Base-by-base conservation (phyloP, 805 yeast species). In the Sugiyamaella americana region DNA sequence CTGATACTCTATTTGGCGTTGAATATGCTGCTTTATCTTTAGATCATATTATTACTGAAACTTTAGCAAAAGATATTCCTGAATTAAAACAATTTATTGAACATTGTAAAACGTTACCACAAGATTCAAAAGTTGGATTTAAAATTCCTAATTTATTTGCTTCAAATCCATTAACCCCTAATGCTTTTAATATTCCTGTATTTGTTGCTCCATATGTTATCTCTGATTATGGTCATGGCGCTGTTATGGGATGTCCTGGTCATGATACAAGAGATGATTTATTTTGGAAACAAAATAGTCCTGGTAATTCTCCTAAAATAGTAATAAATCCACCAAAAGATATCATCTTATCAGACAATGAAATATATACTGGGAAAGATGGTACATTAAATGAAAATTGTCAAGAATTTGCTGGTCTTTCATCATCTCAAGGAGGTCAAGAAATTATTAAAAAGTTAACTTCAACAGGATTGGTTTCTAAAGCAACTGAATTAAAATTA, bases 221-320 rank as follows among this genome's bases (percentile, higher is more conserved):
- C 30, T 80, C 84, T 3, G 68, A 75, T 2, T 91, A 91, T 60
- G 97, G 97, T 0, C 79, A 79, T 47, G 96, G 96, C 35, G 95
- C 96, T 0, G 98, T 91, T 0, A 91, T 93, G 98, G 98, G 98
- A 1, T 87, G 94, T 57, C 98, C 98, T 1, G 96, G 84, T 0
- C 97, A 89, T 63, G 98, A 93, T 63, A 69, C 71, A 39, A 74
- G 98, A 51, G 98, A 93, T 59, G 78, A 61, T 56, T 85, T 73
- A 5, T 91, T 93, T 60, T 91, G 97, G 96, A 56, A 60, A 2
- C 58, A 67, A 38, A 85, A 85, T 59, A 46, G 10, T 10, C 71
- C 70, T 58, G 82, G 84, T 0, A 58, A 60, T 0, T 46, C 58
- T 2, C 68, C 72, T 2, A 53, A 67, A 2, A 66, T 64, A 22